Base-by-base conservation (phyloP, 306 rosid genomes). In the Lathyrus aphaca region DNA sequence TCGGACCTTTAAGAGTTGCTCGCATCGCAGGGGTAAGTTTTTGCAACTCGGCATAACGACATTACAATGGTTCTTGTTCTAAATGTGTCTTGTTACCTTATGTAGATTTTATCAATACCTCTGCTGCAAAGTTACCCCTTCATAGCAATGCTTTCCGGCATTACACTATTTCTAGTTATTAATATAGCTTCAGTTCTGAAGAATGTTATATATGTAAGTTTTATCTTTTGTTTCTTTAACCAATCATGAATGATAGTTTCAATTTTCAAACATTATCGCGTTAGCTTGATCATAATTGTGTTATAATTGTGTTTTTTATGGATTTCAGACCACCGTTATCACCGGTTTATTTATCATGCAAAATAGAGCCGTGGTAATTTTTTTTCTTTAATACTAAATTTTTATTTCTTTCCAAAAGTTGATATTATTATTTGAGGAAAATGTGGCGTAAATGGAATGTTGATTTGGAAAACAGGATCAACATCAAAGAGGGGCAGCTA, bases 331-430 rank as follows among this genome's bases (percentile, higher is more conserved):
- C 43, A 69, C 77, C 30, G 72, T 85, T 51, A 21, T 72, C 6
- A 91, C 89, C 10, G 85, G 87, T n/a, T 4, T 89, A 64, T 85
- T 82, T 85, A 16, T 85, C 50, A 71, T 91, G 61, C 89, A 87
- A 83, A 89, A 89, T 61, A 82, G 53, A 69, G 88, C 93, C 5
- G 96, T 92, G 96, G 98, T 92, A 88, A 80, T 16, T 7, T 32
- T 68, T 12, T n/a, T n/a, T n/a, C n/a, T n/a, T n/a, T n/a, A n/a
- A n/a, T n/a, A n/a, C n/a, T 92, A 88, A 80, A 14, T 7, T 32
- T 68, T 12, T 1, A 40, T 17, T 56, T 46, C 40, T 9, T 44
- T 66, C 6, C 8, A 25, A 16, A 13, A 14, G n/a, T 35, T 66
- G 21, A 37, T 37, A 54, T 23, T 23, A 3, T 1, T 1, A 0